Conservation (phyloP, 148 eudicot species). For the Gaultheria prostrata region DNA sequence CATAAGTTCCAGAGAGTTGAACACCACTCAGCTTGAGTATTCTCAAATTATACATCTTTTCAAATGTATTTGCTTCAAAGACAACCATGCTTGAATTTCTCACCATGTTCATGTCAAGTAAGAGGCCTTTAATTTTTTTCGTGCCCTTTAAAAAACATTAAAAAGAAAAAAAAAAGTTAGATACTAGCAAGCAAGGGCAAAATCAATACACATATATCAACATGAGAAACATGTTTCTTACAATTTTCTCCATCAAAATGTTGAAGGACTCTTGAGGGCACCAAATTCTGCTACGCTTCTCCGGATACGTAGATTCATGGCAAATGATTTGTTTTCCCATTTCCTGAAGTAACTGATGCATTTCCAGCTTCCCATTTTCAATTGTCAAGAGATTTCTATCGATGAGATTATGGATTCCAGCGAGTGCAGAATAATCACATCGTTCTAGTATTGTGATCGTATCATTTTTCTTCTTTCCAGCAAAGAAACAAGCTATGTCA, state of each 20-base stretch:
- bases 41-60: background rate
- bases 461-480: background rate
- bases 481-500: background rate
- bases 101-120: background rate
- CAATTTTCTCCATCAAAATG: background rate
- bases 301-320: background rate
- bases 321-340: background rate
- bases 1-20: background rate
- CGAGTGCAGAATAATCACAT: background rate
- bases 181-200: background rate
- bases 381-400: background rate
- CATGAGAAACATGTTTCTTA: background rate
- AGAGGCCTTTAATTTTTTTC: background rate
- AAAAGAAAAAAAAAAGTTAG: background rate
- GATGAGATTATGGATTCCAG: background rate
- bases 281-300: background rate
- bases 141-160: background rate
- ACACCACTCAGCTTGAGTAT: background rate
- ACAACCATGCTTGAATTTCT: background rate
- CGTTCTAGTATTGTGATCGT: background rate
- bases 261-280: background rate
- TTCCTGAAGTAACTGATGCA: background rate
- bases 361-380: background rate
- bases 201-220: background rate
- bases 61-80: background rate